These are phyloP conservation scores for Canna indica DNA, from an alignment of 176 grass and related monocot species.

Conservation along the genomic window DNA sequence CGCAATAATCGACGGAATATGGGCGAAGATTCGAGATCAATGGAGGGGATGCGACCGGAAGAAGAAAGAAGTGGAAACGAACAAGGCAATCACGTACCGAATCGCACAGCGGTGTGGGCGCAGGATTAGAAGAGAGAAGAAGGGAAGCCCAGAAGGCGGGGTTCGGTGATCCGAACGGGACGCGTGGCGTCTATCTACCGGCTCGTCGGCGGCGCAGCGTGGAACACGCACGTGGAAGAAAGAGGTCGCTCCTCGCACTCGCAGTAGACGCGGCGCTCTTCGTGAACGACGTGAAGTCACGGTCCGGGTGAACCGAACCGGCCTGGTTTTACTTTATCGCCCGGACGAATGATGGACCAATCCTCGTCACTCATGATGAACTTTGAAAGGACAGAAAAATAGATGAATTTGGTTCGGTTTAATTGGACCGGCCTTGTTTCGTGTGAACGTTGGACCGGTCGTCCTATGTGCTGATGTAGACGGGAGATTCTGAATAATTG, in stretches of 20 bases:
- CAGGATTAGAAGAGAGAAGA: background rate
- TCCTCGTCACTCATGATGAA: no score
- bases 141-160: background rate
- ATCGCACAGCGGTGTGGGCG: background rate
- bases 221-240: background rate
- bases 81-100: background rate
- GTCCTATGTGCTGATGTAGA: no score
- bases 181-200: background rate
- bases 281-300: no score
- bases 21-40: background rate
- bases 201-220: background rate
- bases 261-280: background rate
- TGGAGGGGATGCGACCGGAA: background rate
- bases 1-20: background rate
- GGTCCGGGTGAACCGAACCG: no score
- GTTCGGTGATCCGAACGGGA: background rate
- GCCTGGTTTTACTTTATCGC: no score
- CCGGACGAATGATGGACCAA: no score
- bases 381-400: no score
- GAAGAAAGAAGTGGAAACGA: background rate
- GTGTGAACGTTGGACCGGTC: no score
- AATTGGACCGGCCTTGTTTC: no score
- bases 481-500: no score
- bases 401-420: no score
- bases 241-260: background rate